A percentile compares a stretch with the other conserved stretches of the same genome.
Evolutionary conservation across 192 early-diverging fungal species (phyloP).

Genomic region (Coemansia asiatica): DNA sequence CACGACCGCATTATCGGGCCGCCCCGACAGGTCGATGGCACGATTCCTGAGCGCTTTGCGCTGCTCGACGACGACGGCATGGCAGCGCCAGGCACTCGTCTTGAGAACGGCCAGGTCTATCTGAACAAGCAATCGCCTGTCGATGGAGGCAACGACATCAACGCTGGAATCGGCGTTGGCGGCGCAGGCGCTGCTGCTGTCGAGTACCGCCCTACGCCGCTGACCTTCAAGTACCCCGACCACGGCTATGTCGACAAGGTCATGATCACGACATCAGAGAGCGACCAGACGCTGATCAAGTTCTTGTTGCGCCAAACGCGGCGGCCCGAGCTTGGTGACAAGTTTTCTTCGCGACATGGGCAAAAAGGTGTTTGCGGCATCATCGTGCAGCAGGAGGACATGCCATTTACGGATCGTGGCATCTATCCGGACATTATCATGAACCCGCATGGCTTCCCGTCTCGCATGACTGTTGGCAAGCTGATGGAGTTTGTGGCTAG

Average conservation of each 20-base stretch:
- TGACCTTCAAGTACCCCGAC: constrained; percentile 87
- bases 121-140: constrained; percentile 89
- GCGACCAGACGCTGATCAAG: constrained; percentile 90
- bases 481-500: constrained; percentile 97
- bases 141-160: constrained; percentile 61
- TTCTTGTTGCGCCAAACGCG: constrained; percentile 88
- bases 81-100: constrained; percentile 75
- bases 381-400: constrained; percentile 96
- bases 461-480: constrained; percentile 98
- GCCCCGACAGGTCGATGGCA: constrained; percentile 58
- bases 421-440: constrained; percentile 96
- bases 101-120: constrained; percentile 69
- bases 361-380: constrained; percentile 97
- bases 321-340: constrained; percentile 94
- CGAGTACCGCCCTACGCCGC: constrained; percentile 68
- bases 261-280: constrained; percentile 87
- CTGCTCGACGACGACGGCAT: constrained; percentile 88
- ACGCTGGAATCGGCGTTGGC: constrained; percentile 54
- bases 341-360: constrained; percentile 97
- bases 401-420: constrained; percentile 93
- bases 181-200: constrained; percentile 57
- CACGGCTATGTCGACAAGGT: constrained; percentile 92
- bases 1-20: constrained; percentile 77
- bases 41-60: constrained; percentile 58
- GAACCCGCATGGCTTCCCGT: constrained; percentile 99